Conservation (phyloP, 176 grass and related monocot species). For the Elymus sibiricus region DNA sequence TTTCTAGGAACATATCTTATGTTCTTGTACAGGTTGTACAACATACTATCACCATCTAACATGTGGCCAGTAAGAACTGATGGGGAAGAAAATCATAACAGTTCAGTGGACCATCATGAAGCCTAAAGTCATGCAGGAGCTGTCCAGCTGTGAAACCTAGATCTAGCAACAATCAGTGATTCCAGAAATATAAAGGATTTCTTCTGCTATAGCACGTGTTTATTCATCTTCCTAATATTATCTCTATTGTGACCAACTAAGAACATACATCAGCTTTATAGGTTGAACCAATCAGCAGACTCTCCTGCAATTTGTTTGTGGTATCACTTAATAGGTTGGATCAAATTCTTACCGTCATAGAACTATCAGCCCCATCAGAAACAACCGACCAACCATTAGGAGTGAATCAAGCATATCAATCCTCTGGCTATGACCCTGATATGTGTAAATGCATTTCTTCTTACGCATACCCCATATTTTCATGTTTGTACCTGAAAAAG, state of each 20-base stretch:
- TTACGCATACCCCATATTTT: slow-evolving; percentile 91
- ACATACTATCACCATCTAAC: slow-evolving; percentile 30
- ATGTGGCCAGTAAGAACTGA: slow-evolving; percentile 84
- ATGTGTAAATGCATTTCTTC: slow-evolving; percentile 88
- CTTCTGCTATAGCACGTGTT: not conserved
- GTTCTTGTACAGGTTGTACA: not conserved
- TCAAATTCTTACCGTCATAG: slow-evolving; percentile 57
- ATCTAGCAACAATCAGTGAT: slow-evolving; percentile 41
- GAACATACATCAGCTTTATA: not conserved
- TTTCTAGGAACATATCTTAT: not conserved
- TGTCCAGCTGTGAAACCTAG: slow-evolving; percentile 88
- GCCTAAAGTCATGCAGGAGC: slow-evolving; percentile 72
- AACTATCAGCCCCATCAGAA: slow-evolving; percentile 69
- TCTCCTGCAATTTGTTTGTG: not conserved
- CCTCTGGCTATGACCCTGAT: slow-evolving; percentile 75
- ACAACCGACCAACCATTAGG: slow-evolving; percentile 91
- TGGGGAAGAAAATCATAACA: slow-evolving; percentile 82
- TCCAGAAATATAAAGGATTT: not conserved
- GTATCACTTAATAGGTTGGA: not conserved
- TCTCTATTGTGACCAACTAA: not conserved
- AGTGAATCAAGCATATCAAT: slow-evolving; percentile 76
- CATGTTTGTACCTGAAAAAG: slow-evolving; percentile 69
- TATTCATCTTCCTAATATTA: slow-evolving; percentile 13
- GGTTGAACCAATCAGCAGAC: not conserved
- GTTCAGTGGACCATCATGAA: slow-evolving; percentile 78